A percentile compares a stretch with the other conserved stretches of the same genome.
phyloP scores from a whole-genome alignment of 2,329 filamentous ascomycete genomes.

The Xylaria hypoxylon region DNA sequence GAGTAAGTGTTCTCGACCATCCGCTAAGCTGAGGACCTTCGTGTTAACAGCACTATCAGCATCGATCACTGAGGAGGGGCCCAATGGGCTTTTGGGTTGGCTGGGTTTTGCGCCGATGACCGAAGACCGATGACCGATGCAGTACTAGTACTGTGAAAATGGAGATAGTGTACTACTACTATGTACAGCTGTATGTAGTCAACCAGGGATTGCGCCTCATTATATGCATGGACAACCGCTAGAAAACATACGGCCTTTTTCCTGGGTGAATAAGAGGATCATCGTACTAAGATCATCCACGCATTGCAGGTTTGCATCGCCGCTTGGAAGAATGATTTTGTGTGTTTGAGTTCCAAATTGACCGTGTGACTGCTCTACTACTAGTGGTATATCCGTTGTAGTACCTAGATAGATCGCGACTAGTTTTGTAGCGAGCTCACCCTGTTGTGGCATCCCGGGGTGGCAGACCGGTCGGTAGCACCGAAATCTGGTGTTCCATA shows the following conservation, averaged over 20 bases:
- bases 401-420: not conserved
- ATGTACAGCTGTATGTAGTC: conserved; percentile 3
- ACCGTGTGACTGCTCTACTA: conserved; percentile 29
- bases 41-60: conserved; percentile 50
- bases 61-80: conserved; percentile 54
- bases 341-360: conserved; percentile 18
- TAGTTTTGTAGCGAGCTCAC: conserved; percentile 22
- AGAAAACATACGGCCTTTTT: conserved; percentile 37
- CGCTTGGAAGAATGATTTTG: conserved; percentile 30
- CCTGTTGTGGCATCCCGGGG: conserved; percentile 44
- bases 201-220: conserved; percentile 24
- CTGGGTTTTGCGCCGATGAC: conserved; percentile 32
- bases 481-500: conserved; percentile 22
- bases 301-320: conserved; percentile 33
- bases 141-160: conserved; percentile 6
- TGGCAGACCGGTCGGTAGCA: conserved; percentile 36
- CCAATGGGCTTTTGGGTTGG: conserved; percentile 35
- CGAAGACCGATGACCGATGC: conserved; percentile 37
- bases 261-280: conserved; percentile 34
- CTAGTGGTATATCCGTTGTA: conserved; percentile 13
- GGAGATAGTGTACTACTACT: not conserved
- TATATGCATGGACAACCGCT: conserved; percentile 37
- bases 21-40: conserved; percentile 35
- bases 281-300: conserved; percentile 42
- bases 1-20: conserved; percentile 63